Evolutionary conservation across 192 early-diverging fungal genomes (phyloP).

Genomic region (Podila verticillata): DNA sequence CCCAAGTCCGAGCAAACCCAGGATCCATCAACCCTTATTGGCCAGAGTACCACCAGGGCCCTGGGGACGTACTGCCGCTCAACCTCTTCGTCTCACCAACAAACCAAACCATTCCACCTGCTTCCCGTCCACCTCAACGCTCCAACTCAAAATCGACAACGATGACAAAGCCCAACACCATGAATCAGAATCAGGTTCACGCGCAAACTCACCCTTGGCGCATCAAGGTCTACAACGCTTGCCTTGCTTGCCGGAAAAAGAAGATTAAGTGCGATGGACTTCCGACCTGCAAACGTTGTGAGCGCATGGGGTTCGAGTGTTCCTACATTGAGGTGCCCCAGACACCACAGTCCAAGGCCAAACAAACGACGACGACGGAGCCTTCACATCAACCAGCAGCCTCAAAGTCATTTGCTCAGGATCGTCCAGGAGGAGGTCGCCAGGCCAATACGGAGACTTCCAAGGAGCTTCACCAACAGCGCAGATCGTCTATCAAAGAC

Average conservation of each 20-base stretch:
- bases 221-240: constrained; percentile 56
- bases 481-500: constrained; percentile 25
- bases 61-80: constrained; percentile 6
- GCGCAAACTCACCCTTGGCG: constrained; percentile 50
- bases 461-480: constrained; percentile 30
- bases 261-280: constrained; percentile 57
- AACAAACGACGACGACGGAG: constrained; percentile 4
- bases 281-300: constrained; percentile 49
- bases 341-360: constrained; percentile 11
- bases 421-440: neutral
- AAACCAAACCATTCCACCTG: neutral
- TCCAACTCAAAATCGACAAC: neutral
- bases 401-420: neutral
- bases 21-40: constrained; percentile 22
- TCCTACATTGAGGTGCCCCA: constrained; percentile 46
- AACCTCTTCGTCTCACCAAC: constrained; percentile 19
- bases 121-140: neutral
- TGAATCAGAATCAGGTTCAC: constrained; percentile 49
- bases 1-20: constrained; percentile 26
- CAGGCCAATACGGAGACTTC: neutral
- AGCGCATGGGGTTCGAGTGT: constrained; percentile 46
- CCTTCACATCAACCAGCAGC: neutral
- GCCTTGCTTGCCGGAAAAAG: constrained; percentile 52
- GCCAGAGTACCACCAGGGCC: constrained; percentile 25
- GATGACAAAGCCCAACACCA: neutral